A percentile compares a stretch with the other conserved stretches of the same genome.
These are phyloP conservation scores for Coemansia sp. DNA, from an alignment of 371 early-diverging fungal genomes.

Conservation along the genomic window DNA sequence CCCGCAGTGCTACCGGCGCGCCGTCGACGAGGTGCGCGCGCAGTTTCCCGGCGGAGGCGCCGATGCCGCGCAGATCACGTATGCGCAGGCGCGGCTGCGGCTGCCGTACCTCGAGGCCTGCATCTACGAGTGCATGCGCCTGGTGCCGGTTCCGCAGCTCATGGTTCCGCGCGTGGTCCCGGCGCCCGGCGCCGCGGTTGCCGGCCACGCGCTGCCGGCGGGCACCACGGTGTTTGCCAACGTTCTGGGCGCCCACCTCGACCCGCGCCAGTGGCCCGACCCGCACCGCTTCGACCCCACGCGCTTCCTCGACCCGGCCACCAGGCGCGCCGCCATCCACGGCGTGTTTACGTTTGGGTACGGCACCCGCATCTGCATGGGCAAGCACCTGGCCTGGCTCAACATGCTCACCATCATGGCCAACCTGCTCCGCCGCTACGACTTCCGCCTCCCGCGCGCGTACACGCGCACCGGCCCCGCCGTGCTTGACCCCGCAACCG, in stretches of 20 bases:
- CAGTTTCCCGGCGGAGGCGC: neutral
- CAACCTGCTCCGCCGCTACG: slow-evolving; percentile 31
- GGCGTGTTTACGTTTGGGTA: slow-evolving; percentile 37
- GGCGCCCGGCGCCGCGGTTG: slow-evolving; percentile 17
- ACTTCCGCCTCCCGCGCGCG: slow-evolving; percentile 15
- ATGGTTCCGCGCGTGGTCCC: slow-evolving; percentile 38
- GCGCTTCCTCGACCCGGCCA: slow-evolving; percentile 15
- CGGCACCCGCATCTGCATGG: slow-evolving; percentile 44
- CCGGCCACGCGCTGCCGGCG: slow-evolving; percentile 15
- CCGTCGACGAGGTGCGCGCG: slow-evolving; percentile 13
- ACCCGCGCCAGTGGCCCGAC: slow-evolving; percentile 9
- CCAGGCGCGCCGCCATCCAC: slow-evolving; percentile 9
- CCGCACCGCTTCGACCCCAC: slow-evolving; percentile 33
- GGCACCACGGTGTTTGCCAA: slow-evolving; percentile 24
- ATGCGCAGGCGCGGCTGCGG: neutral
- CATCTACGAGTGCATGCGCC: slow-evolving; percentile 25
- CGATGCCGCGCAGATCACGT: neutral
- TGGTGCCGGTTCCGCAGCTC: slow-evolving; percentile 28
- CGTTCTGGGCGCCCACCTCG: slow-evolving; percentile 14
- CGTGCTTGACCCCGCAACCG: slow-evolving; percentile 2
- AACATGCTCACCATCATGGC: slow-evolving; percentile 40
- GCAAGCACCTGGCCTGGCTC: slow-evolving; percentile 38
- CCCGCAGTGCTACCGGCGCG: slow-evolving; percentile 15
- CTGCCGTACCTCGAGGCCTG: slow-evolving; percentile 34
- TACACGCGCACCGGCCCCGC: slow-evolving; percentile 11